Conservation (phyloP, 228 moss, liverwort and hornwort genomes). For the Sphagnum fallax region DNA sequence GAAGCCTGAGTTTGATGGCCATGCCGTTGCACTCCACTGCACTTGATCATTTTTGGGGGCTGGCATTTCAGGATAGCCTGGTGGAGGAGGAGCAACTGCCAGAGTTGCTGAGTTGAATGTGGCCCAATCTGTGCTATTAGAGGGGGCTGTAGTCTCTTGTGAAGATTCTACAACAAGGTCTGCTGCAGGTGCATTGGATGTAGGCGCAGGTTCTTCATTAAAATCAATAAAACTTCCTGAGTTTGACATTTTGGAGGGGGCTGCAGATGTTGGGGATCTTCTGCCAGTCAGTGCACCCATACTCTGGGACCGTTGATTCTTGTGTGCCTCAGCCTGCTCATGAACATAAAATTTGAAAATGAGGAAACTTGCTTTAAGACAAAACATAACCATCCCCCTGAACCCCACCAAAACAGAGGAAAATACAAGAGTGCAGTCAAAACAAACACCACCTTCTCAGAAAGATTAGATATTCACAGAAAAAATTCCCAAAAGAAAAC, state of each 20-base stretch:
- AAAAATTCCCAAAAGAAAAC: no score
- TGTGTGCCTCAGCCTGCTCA: conserved; percentile 64
- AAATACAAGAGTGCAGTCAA: no score
- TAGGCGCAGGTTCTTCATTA: conserved; percentile 48
- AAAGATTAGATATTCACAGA: no score
- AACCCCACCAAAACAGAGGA: no score
- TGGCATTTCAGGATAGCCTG: conserved; percentile 61
- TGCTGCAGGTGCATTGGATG: conserved; percentile 9
- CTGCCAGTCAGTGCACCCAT: conserved; percentile 57
- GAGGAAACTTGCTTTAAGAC: no score
- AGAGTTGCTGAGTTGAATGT: conserved; percentile 64
- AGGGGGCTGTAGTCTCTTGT: conserved; percentile 20
- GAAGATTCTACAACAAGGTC: conserved; percentile 61
- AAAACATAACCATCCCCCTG: no score
- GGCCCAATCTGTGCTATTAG: conserved; percentile 76
- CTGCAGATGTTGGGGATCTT: conserved; percentile 19
- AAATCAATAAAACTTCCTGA: conserved; percentile 89
- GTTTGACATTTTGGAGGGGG: conserved; percentile 45
- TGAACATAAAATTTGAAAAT: not conserved
- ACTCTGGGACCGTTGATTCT: conserved; percentile 44
- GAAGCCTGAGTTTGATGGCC: conserved; percentile 29
- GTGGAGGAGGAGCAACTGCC: conserved; percentile 43
- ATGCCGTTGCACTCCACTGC: conserved; percentile 66
- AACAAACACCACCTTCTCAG: no score
- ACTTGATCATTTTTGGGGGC: conserved; percentile 23